Conservation (phyloP, 805 yeast genomes). For the Sugiyamaella smithiae region DNA sequence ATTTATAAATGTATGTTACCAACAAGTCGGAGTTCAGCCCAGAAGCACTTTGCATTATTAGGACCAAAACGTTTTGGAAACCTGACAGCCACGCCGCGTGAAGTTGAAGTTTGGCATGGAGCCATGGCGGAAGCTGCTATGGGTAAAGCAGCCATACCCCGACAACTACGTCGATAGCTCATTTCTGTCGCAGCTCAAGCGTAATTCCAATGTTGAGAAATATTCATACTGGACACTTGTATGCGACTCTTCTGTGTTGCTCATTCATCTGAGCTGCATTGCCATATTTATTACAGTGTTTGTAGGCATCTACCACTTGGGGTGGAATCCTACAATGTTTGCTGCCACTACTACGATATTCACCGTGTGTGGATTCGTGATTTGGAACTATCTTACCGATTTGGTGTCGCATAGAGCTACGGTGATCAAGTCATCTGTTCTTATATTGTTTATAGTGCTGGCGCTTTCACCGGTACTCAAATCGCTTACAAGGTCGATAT, state of each 20-base stretch:
- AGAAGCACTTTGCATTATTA: too few relatives aligned
- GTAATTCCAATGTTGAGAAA: conserved; percentile 70
- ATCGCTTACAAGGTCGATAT: conserved; percentile 81
- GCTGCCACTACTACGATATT: conserved; percentile 30
- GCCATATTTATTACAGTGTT: conserved; percentile 68
- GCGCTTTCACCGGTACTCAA: conserved; percentile 87
- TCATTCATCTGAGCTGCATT: conserved; percentile 62
- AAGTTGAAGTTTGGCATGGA: conserved; percentile 3
- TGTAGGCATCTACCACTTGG: conserved; percentile 43
- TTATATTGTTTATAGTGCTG: conserved; percentile 67
- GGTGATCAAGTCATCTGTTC: conserved; percentile 58
- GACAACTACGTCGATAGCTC: conserved; percentile 86
- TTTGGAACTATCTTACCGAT: conserved; percentile 25
- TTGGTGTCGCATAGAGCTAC: conserved; percentile 16
- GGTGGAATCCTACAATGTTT: conserved; percentile 32
- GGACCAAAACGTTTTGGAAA: too few relatives aligned
- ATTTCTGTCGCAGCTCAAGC: conserved; percentile 73
- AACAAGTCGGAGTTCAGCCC: too few relatives aligned
- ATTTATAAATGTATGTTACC: too few relatives aligned
- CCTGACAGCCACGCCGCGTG: conserved; percentile 1
- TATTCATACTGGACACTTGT: conserved; percentile 63
- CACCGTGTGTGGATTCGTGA: conserved; percentile 28
- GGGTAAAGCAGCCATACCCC: conserved; percentile 81
- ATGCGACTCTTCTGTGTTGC: conserved; percentile 67
- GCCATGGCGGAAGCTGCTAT: conserved; percentile 82